Conservation (phyloP, 805 yeast genomes). For the Saturnispora hagleri region DNA sequence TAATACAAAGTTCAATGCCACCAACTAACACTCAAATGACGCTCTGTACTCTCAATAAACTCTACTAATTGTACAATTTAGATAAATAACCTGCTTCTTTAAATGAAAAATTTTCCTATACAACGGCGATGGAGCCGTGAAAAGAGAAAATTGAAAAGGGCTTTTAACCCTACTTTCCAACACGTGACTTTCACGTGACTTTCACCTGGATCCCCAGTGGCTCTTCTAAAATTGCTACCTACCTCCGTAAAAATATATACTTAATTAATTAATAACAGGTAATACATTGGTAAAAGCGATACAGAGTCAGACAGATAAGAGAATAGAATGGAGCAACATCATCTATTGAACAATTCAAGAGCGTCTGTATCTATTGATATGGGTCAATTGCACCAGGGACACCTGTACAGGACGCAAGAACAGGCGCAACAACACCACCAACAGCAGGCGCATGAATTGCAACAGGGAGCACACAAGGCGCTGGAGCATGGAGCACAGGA, state of each 20-base stretch:
- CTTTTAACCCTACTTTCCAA: not conserved
- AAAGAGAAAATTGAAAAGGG: not conserved
- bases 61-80: not conserved
- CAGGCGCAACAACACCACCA: not conserved
- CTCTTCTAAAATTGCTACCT: not conserved
- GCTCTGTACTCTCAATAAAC: not conserved
- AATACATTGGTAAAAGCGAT: not conserved
- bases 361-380: slow-evolving; percentile 9
- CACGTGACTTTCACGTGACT: slow-evolving; percentile 7
- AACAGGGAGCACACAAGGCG: not conserved
- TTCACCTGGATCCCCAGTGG: not conserved
- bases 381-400: slow-evolving; percentile 9
- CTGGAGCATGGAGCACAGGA: not conserved
- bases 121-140: not conserved
- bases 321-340: slow-evolving; percentile 8
- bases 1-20: not conserved
- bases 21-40: not conserved
- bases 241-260: not conserved
- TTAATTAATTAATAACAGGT: not conserved
- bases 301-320: not conserved
- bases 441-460: slow-evolving; percentile 3
- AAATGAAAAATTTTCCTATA: not conserved
- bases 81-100: too few species aligned
- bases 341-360: slow-evolving; percentile 10
- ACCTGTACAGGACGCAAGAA: not conserved